Conservation (phyloP, 345 rosid genomes). For the Rubroshorea leprosula region DNA sequence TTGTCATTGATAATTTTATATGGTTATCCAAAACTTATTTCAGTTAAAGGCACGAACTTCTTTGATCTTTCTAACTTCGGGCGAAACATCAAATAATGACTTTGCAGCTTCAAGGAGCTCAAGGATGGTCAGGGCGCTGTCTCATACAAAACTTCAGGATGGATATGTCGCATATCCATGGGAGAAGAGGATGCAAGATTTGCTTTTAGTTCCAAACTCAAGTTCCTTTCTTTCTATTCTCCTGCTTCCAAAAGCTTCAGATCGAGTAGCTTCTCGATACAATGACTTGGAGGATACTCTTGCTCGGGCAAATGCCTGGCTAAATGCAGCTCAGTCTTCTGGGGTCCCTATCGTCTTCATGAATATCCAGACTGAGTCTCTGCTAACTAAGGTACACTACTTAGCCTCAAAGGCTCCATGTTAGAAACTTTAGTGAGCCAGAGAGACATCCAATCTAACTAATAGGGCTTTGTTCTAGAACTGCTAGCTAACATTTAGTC, state of each 20-base stretch:
- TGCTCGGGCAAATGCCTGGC: conserved; percentile 89
- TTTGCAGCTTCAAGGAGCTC: conserved; percentile 70
- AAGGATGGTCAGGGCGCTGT: conserved; percentile 70
- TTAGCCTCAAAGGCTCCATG: neutral
- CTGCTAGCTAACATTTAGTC: neutral
- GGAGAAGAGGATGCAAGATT: conserved; percentile 65
- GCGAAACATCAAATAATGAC: conserved; percentile 8
- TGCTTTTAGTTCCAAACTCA: conserved; percentile 60
- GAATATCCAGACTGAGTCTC: conserved; percentile 88
- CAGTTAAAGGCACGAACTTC: conserved; percentile 4
- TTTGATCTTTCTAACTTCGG: neutral
- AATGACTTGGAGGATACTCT: conserved; percentile 96
- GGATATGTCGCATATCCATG: conserved; percentile 91
- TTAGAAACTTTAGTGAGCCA: neutral
- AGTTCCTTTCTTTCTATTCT: conserved; percentile 84
- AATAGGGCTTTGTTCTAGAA: no score
- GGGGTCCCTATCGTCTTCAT: conserved; percentile 82
- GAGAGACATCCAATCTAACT: no score
- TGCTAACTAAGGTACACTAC: conserved; percentile 76
- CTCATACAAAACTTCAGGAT: conserved; percentile 74
- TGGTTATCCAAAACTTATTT: neutral
- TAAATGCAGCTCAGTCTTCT: conserved; percentile 65
- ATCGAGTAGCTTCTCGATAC: conserved; percentile 64
- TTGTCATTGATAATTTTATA: no score
- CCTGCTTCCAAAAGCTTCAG: conserved; percentile 84